Evolutionary conservation across 345 rosid species (phyloP).

Genomic region (Euphorbia peplus): DNA sequence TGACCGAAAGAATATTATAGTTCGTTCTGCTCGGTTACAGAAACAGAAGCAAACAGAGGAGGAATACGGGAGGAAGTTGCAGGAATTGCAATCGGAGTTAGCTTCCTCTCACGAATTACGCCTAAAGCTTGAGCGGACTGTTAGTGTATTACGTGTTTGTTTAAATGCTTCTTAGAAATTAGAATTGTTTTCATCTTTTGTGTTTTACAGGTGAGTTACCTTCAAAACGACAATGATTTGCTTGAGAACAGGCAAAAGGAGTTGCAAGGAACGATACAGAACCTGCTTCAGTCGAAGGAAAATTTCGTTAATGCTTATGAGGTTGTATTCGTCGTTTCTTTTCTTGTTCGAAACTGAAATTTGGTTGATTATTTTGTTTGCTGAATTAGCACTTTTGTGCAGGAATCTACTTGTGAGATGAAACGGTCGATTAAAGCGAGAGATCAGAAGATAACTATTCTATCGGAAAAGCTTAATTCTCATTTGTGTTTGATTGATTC

Average conservation of each 20-base stretch:
- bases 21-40: slow-evolving; percentile 37
- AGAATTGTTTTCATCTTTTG: not conserved
- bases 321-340: not conserved
- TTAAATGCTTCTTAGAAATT: slow-evolving; percentile 16
- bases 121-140: slow-evolving; percentile 65
- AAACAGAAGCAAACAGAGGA: slow-evolving; percentile 71
- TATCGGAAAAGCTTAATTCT: not conserved
- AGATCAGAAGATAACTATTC: not conserved
- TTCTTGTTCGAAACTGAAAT: not conserved
- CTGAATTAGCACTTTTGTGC: not conserved
- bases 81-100: slow-evolving; percentile 58
- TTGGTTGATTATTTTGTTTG: not conserved
- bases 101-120: slow-evolving; percentile 46
- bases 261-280: slow-evolving; percentile 50
- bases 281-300: slow-evolving; percentile 65
- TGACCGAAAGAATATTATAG: not conserved
- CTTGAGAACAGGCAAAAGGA: slow-evolving; percentile 64
- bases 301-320: slow-evolving; percentile 25
- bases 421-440: not conserved
- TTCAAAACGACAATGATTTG: slow-evolving; percentile 58
- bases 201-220: slow-evolving; percentile 49
- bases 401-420: not conserved
- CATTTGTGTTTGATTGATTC: not conserved
- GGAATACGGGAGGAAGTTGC: slow-evolving; percentile 50
- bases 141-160: slow-evolving; percentile 31